phyloP scores from a whole-genome alignment of 257 asterid genomes.

The Solanum pinnatisectum region DNA sequence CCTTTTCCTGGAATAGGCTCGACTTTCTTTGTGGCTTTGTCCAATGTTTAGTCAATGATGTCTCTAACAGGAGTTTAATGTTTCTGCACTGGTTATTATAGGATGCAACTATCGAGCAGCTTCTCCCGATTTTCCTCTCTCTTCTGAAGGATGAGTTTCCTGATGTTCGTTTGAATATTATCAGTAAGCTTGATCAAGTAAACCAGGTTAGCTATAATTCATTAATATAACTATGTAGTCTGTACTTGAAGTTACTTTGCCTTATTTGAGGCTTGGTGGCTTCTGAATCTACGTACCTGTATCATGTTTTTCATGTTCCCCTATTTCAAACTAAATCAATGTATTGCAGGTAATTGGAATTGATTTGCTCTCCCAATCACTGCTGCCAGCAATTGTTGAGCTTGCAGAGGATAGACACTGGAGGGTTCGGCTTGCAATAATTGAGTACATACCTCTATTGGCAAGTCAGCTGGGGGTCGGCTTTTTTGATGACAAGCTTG shows the following conservation, averaged over 20 bases:
- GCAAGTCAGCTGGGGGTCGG: constrained; percentile 64
- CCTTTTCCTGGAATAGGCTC: background rate
- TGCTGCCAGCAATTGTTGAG: constrained; percentile 66
- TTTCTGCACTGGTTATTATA: constrained; percentile 19
- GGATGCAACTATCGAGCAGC: constrained; percentile 89
- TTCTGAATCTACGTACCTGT: background rate
- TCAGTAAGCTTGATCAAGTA: constrained; percentile 91
- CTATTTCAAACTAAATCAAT: background rate
- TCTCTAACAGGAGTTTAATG: constrained; percentile 1
- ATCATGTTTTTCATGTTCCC: background rate
- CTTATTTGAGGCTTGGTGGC: background rate
- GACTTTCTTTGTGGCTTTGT: background rate
- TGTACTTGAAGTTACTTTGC: background rate
- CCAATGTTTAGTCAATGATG: background rate
- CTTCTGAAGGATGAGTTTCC: constrained; percentile 89
- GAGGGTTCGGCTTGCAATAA: constrained; percentile 69
- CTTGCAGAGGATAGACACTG: constrained; percentile 72
- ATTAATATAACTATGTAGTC: background rate
- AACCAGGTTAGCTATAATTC: constrained; percentile 44
- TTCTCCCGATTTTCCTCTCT: constrained; percentile 82
- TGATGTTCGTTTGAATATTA: constrained; percentile 75
- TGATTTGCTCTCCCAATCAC: constrained; percentile 61
- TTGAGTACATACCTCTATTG: constrained; percentile 49
- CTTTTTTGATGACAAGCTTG: constrained; percentile 66
- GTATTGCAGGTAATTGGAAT: constrained; percentile 59